Evolutionary conservation across 1,139 yeast genomes (phyloP), one percentile per base, ranked within the genome.

Genomic region (Geotrichum carabidarum): DNA sequence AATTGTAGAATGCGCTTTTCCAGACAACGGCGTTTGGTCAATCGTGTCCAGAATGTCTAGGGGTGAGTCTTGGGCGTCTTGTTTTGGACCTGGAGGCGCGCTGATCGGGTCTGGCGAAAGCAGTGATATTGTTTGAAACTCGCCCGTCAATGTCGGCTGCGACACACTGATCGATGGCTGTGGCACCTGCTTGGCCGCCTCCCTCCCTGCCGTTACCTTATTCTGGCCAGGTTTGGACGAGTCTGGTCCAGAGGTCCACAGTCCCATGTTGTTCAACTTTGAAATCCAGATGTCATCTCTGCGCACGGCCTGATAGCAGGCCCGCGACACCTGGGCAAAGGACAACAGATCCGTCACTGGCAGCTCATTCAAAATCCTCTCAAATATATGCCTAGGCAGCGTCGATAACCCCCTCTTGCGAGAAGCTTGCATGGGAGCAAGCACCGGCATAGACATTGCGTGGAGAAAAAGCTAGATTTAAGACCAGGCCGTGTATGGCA

Each of bases 231-330:
- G 31, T 18, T 9, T 30, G 27, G 27, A 8, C 12, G 37, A 7
- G 11, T 35, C 31, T 2, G 41, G 42, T 17, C 11, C 15, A 11
- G 35, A 34, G 8, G 72, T 68, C 83, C 84, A 81, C 4, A 81
- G 65, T 0, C 77, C 80, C 69, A 85, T 73, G 31, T 64, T 67
- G 58, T 67, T 70, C 51, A 86, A 70, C 63, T 78, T 74, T 4
- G 72, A 62, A 4, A 77, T 65, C 91, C 91, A 86, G 27, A 81
- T 65, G 14, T 66, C 64, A 6, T 65, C 68, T 53, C 69, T 63
- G 62, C 65, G 62, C 5, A 68, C 68, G 12, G 71, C 67, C 40
- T 68, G 64, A 46, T 74, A 65, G 48, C 73, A 71, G 14, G 63
- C 59, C 46, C 71, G 66, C 58, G 73, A 72, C 7, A 77, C 72